Evolutionary conservation across 106 monocot genomes (phyloP).

Genomic region (Acorus calamus): DNA sequence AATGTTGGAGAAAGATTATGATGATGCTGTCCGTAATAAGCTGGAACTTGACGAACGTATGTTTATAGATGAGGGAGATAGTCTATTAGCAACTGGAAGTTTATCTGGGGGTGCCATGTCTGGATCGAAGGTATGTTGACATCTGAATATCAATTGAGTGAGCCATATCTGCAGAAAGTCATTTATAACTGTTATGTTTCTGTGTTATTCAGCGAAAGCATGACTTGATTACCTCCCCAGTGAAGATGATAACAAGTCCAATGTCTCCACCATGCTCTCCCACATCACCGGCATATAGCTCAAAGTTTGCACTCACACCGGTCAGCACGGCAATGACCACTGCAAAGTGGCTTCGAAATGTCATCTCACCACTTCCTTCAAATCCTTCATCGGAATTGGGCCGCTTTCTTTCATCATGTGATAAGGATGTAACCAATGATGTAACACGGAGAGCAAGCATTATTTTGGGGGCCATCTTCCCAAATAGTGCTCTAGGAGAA

Average conservation of each 20-base stretch:
- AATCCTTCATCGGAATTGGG: constrained; percentile 62
- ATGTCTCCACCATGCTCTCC: constrained; percentile 47
- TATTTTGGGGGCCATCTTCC: constrained; percentile 77
- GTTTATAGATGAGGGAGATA: constrained; percentile 73
- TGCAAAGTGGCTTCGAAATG: constrained; percentile 87
- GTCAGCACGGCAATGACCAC: constrained; percentile 93
- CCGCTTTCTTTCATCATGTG: constrained; percentile 61
- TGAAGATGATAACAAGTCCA: constrained; percentile 56
- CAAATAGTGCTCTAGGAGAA: constrained; percentile 44
- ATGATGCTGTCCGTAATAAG: constrained; percentile 38
- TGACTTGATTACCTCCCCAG: constrained; percentile 49
- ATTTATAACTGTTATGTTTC: constrained; percentile 4
- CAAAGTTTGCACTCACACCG: constrained; percentile 53
- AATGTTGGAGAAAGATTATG: constrained; percentile 81
- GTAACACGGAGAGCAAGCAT: constrained; percentile 48
- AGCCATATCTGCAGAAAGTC: neutral
- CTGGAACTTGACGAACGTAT: constrained; percentile 85
- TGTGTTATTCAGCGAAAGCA: constrained; percentile 42
- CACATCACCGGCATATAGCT: constrained; percentile 31
- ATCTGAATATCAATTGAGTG: neutral
- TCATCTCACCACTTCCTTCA: constrained; percentile 68
- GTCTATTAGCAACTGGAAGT: constrained; percentile 82
- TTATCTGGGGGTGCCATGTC: constrained; percentile 70
- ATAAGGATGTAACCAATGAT: constrained; percentile 54
- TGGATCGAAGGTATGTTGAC: constrained; percentile 52